Evolutionary conservation across 352 stramenopile genomes (phyloP), one percentile per base, ranked within the genome.

Genomic region (Phytophthora meadii): DNA sequence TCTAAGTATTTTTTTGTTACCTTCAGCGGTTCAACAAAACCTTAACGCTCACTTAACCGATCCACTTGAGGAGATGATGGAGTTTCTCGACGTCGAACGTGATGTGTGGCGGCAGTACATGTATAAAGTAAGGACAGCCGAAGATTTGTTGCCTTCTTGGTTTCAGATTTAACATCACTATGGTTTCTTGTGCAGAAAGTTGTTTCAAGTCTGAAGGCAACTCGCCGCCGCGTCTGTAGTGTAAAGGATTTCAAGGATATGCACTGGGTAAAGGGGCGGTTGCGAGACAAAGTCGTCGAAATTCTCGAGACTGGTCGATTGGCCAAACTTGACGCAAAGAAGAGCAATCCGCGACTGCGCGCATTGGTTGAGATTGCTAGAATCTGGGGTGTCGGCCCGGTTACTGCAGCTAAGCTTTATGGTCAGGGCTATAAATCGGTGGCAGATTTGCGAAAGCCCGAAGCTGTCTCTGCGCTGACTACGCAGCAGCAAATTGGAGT

Each of bases 281-380:
- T 93, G 53, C 69, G 74, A 17, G 81, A 84, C 54, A 93, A 92
- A 77, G 77, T 95, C 5, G 76, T 86, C 11, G 82, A 93, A 56
- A 73, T 95, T 6, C 58, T 95, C 4, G 87, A 95, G 39, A 93
- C 83, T 12, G 87, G 83, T 14, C 84, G 74, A 10, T 46, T 95
- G 7, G 75, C 81, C 17, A 95, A 95, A 56, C 82, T 95, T 8
- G 83, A 95, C 46, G 82, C 80, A n/a, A 95, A 93, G 61, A 88
- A 87, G 51, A 69, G 50, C 7, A 93, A 93, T 41, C 66, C 71
- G 27, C 62, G 84, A 28, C 68, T 95, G 10, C 59, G 71, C 28
- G 77, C 75, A 2, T 65, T 94, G 34, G 81, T 92, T 5, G 59
- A 82, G 25, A 83, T 95, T 70, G 68, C 82, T 15, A 81, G 81